Evolutionary conservation across 257 asterid genomes (phyloP), one percentile per base, ranked within the genome.

Genomic region (Solanum appendiculatum): DNA sequence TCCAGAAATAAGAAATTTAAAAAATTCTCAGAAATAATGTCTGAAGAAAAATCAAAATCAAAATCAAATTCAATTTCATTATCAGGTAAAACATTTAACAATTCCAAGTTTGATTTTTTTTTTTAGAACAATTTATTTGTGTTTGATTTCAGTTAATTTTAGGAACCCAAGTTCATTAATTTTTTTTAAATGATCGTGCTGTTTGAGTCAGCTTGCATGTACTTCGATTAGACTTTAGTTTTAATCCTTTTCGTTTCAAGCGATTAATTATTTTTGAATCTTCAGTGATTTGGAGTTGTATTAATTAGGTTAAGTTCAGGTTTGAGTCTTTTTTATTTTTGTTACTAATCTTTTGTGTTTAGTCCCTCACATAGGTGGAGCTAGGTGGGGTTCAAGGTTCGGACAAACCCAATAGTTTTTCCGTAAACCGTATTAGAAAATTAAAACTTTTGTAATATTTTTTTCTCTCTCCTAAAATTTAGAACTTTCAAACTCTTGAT

Each of bases 51-150:
- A 39, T 60, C 87, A 33, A 81, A 68, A 82, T 3, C 16, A 44
- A 44, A 44, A 44, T 13, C 63, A 54, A 73, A 73, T 36, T 86
- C 90, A 11, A 64, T 69, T 44, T 88, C 89, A 9, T 58, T 64
- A 12, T 87, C 96, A 88, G 95, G 98, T 93, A 84, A 60, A 66
- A 27, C 15, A 5, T 66, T 66, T 66, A 5, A 2, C 12, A 6
- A 2, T 66, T 66, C 20, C 37, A 27, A 66, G 2, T 66, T 66
- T 66, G 9, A 1, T 16, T 66, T 66, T 31, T 16, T 56, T 31
- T 69, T 7, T 14, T 1, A 13, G 27, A 7, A 31, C 7, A 29
- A 18, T 2, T 33, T 44, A 78, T 82, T 60, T 14, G 18, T 20
- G 81, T 73, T 73, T 10, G 9, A 36, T 74, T 37, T 74, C 33